Conservation (phyloP, 1,284 basidiomycete genomes). For the Pseudozyma sp. region DNA sequence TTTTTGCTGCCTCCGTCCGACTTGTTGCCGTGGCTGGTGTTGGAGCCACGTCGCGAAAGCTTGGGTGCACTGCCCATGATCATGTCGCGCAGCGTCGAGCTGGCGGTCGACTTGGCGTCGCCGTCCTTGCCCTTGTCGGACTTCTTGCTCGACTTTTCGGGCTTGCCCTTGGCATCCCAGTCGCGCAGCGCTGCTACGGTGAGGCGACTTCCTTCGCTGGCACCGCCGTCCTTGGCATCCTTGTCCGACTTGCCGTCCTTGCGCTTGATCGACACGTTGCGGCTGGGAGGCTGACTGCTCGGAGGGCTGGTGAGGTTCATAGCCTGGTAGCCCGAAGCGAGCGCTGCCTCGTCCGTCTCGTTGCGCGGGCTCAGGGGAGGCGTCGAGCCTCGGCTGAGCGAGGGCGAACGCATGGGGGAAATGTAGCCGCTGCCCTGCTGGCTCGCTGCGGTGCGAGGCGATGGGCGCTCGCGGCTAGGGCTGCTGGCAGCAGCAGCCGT, state of each 20-base stretch:
- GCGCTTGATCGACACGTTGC: constrained; percentile 58
- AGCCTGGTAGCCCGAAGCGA: constrained; percentile 45
- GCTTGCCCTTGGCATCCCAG: constrained; percentile 58
- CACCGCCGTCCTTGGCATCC: constrained; percentile 18
- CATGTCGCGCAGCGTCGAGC: constrained; percentile 65
- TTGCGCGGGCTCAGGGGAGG: constrained; percentile 55
- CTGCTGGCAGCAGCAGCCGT: constrained; percentile 15
- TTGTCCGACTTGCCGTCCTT: constrained; percentile 33
- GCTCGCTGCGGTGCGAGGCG: constrained; percentile 29
- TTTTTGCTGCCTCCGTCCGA: constrained; percentile 61
- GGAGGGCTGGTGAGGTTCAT: constrained; percentile 54
- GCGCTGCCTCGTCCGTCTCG: constrained; percentile 45
- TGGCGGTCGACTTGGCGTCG: constrained; percentile 61
- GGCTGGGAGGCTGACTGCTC: constrained; percentile 54
- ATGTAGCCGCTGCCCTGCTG: constrained; percentile 43
- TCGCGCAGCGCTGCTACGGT: constrained; percentile 64
- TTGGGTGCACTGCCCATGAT: constrained; percentile 66
- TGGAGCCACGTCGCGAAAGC: constrained; percentile 61
- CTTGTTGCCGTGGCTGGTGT: constrained; percentile 55
- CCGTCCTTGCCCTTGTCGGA: constrained; percentile 52
- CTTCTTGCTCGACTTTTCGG: constrained; percentile 47
- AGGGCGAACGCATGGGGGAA: constrained; percentile 51
- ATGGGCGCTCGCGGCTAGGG: constrained; percentile 37
- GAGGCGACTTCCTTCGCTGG: constrained; percentile 47
- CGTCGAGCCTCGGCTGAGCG: constrained; percentile 44